Evolutionary conservation across 73 alveolate species (phyloP).

Genomic region (Uronychia setigera): DNA sequence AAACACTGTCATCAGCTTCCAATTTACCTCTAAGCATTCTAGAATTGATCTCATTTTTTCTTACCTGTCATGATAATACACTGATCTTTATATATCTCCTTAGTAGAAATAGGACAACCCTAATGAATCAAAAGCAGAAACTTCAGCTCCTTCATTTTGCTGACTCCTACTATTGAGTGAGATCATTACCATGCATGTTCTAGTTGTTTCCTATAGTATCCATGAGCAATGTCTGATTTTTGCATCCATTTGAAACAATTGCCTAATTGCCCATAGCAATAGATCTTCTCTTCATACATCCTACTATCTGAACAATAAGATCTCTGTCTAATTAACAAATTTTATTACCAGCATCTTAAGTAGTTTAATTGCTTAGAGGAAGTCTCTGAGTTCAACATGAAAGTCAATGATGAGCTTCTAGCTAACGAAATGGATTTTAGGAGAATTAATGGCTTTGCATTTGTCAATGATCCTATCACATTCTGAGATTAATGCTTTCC

Average conservation of each 20-base stretch:
- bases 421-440: background rate
- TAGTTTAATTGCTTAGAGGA: background rate
- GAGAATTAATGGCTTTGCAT: background rate
- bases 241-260: background rate
- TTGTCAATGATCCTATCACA: background rate
- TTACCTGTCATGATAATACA: background rate
- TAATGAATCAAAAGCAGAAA: background rate
- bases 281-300: slow-evolving; percentile 1
- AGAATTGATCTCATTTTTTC: background rate
- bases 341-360: background rate
- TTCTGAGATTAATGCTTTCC: background rate
- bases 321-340: background rate
- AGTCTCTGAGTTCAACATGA: background rate
- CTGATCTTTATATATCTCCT: background rate
- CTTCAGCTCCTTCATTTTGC: background rate
- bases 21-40: background rate
- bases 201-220: background rate
- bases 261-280: background rate
- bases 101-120: background rate
- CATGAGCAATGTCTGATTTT: background rate
- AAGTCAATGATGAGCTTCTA: background rate
- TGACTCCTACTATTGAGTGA: background rate
- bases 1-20: background rate
- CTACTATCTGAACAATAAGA: background rate
- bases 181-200: background rate